phyloP scores from a whole-genome alignment of 2,329 filamentous ascomycete species.

The Diplocarpon rosae region DNA sequence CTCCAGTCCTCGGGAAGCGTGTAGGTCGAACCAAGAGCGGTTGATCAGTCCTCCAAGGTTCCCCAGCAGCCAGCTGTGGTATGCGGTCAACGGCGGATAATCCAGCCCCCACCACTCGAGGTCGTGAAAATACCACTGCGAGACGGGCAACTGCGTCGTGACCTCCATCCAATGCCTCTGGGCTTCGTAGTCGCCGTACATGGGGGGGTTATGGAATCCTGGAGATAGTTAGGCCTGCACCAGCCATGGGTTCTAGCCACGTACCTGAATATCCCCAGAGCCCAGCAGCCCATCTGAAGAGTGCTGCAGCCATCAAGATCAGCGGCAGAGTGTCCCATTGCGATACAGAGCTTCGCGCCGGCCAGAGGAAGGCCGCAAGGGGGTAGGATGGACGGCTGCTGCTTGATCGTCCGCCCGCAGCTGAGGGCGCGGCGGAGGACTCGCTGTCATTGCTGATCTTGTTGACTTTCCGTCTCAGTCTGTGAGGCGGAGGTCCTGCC shows the following conservation, averaged over 20 bases:
- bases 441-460: slow-evolving; percentile 33
- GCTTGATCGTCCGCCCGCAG: slow-evolving; percentile 8
- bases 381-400: slow-evolving; percentile 63
- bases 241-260: slow-evolving; percentile 2
- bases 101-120: slow-evolving; percentile 96
- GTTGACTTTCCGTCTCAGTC: slow-evolving; percentile 47
- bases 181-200: slow-evolving; percentile 96
- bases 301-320: slow-evolving; percentile 77
- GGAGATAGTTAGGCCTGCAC: slow-evolving; percentile 8
- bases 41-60: slow-evolving; percentile 72
- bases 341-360: slow-evolving; percentile 69
- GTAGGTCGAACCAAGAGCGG: slow-evolving; percentile 77
- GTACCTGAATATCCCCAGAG: slow-evolving; percentile 94
- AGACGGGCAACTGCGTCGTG: slow-evolving; percentile 76
- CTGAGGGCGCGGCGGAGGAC: slow-evolving; percentile 13
- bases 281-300: slow-evolving; percentile 87
- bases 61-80: slow-evolving; percentile 94
- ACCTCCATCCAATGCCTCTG: slow-evolving; percentile 99
- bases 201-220: slow-evolving; percentile 74
- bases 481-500: slow-evolving; percentile 42
- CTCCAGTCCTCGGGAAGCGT: slow-evolving; percentile 71
- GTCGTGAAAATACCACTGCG: slow-evolving; percentile 97
- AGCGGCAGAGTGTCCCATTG: slow-evolving; percentile 88
- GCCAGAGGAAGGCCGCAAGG: slow-evolving; percentile 89
- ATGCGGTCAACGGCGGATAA: slow-evolving; percentile 93